These are phyloP conservation scores for Capronia americana DNA, from an alignment of 2,329 filamentous ascomycete species.

Conservation along the genomic window DNA sequence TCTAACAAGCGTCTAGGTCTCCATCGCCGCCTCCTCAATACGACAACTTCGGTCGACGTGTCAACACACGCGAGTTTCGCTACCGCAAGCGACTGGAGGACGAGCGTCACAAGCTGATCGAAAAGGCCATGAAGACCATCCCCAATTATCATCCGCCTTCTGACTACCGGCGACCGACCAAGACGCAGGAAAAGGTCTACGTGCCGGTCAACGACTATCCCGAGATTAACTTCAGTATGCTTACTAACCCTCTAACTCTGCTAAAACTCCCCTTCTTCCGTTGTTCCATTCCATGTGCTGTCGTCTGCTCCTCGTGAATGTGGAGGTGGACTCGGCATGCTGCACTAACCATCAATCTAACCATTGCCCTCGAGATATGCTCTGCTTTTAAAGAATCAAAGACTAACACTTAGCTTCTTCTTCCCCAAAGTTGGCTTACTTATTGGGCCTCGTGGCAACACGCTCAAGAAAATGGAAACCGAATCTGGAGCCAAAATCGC, in stretches of 20 bases:
- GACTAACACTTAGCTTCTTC: conserved; percentile 91
- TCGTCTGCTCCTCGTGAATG: conserved; percentile 29
- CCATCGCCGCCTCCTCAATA: conserved; percentile 96
- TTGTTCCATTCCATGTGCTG: conserved; percentile 46
- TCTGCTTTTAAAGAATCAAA: conserved; percentile 46
- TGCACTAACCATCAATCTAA: conserved; percentile 47
- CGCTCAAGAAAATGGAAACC: conserved; percentile 98
- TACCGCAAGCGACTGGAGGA: conserved; percentile 98
- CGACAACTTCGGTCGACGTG: conserved; percentile 98
- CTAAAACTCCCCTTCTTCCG: conserved; percentile 59
- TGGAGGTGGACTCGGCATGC: conserved; percentile 32
- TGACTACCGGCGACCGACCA: conserved; percentile 97
- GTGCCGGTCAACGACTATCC: conserved; percentile 99
- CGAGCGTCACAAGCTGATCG: conserved; percentile 97
- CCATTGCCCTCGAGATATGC: conserved; percentile 36
- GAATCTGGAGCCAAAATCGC: conserved; percentile 98
- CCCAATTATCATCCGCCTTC: conserved; percentile 98
- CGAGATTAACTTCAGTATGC: conserved; percentile 99
- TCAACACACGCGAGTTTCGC: conserved; percentile 98
- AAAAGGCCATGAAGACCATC: conserved; percentile 99
- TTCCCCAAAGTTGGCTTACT: conserved; percentile 96
- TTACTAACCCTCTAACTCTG: conserved; percentile 98
- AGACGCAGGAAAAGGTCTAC: conserved; percentile 99
- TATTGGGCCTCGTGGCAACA: conserved; percentile 99
- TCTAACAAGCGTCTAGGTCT: conserved; percentile 65